phyloP scores from a whole-genome alignment of 2,329 filamentous ascomycete genomes.

The Fusarium bulbicola region DNA sequence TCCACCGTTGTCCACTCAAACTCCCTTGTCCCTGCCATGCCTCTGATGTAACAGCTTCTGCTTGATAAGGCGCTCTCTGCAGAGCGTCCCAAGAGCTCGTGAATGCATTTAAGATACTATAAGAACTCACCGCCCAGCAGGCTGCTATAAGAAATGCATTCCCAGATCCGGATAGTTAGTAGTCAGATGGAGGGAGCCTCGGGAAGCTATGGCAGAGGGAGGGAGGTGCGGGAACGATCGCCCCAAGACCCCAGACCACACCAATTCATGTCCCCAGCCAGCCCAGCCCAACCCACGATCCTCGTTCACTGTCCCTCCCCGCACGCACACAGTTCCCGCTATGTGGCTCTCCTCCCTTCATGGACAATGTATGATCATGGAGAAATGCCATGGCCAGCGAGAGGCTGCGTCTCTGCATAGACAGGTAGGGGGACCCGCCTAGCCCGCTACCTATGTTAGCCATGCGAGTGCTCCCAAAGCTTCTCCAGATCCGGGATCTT shows the following conservation, averaged over 20 bases:
- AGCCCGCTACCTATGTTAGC: slow-evolving; percentile 11
- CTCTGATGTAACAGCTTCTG: slow-evolving; percentile 4
- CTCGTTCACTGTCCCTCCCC: slow-evolving; percentile 19
- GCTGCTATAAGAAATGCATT: background rate
- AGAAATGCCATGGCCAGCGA: slow-evolving; percentile 20
- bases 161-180: background rate
- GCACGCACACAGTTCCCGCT: slow-evolving; percentile 38
- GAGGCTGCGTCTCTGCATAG: slow-evolving; percentile 20
- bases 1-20: background rate
- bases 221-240: slow-evolving; percentile 49
- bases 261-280: slow-evolving; percentile 29
- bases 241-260: slow-evolving; percentile 44
- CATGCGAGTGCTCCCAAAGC: slow-evolving; percentile 25
- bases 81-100: background rate
- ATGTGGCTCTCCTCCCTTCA: slow-evolving; percentile 24
- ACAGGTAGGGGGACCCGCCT: slow-evolving; percentile 2
- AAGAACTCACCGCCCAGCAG: background rate
- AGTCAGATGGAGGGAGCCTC: background rate
- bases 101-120: background rate
- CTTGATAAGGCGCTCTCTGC: background rate
- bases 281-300: slow-evolving; percentile 21
- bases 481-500: slow-evolving; percentile 29
- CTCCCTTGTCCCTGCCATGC: slow-evolving; percentile 12
- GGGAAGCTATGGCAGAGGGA: background rate
- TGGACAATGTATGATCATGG: slow-evolving; percentile 20